Evolutionary conservation across 2,329 filamentous ascomycete species (phyloP).

Genomic region (Arthrinium puccinioides): DNA sequence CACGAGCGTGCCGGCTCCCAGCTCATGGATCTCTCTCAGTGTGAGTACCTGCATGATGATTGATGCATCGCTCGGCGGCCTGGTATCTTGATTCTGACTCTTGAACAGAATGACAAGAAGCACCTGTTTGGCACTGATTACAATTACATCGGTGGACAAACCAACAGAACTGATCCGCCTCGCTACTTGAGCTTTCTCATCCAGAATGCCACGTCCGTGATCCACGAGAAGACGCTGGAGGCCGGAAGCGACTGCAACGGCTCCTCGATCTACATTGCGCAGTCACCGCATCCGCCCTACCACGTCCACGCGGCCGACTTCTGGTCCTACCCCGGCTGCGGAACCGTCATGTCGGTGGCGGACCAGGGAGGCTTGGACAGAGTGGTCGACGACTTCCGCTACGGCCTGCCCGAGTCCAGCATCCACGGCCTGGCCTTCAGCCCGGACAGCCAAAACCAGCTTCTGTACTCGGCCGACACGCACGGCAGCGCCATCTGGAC

Average conservation of each 20-base stretch:
- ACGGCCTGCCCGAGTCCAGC: slow-evolving; percentile 30
- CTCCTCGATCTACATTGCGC: slow-evolving; percentile 4
- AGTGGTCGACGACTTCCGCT: slow-evolving; percentile 37
- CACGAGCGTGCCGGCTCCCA: slow-evolving; percentile 1
- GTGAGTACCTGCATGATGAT: neutral
- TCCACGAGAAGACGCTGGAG: slow-evolving; percentile 1
- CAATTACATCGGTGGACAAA: too few species aligned
- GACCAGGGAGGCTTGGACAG: slow-evolving; percentile 10
- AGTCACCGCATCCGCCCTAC: slow-evolving; percentile 2
- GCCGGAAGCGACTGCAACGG: slow-evolving; percentile 5
- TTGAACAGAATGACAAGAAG: slow-evolving; percentile 2
- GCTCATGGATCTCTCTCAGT: slow-evolving; percentile 5
- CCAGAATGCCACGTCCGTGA: slow-evolving; percentile 4
- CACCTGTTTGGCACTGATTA: slow-evolving; percentile 5
- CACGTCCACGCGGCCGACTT: slow-evolving; percentile 3
- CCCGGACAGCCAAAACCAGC: slow-evolving; percentile 26
- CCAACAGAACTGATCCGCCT: too few species aligned
- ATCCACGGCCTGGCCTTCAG: slow-evolving; percentile 42
- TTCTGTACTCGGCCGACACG: slow-evolving; percentile 41
- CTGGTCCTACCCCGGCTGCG: slow-evolving; percentile 4
- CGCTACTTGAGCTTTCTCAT: too few species aligned
- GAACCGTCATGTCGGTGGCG: slow-evolving; percentile 3
- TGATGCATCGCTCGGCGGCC: neutral
- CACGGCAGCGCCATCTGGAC: slow-evolving; percentile 34
- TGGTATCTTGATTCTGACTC: neutral